Evolutionary conservation across 2,329 filamentous ascomycete genomes (phyloP), one percentile per base, ranked within the genome.

Genomic region (Calycina herbarum): DNA sequence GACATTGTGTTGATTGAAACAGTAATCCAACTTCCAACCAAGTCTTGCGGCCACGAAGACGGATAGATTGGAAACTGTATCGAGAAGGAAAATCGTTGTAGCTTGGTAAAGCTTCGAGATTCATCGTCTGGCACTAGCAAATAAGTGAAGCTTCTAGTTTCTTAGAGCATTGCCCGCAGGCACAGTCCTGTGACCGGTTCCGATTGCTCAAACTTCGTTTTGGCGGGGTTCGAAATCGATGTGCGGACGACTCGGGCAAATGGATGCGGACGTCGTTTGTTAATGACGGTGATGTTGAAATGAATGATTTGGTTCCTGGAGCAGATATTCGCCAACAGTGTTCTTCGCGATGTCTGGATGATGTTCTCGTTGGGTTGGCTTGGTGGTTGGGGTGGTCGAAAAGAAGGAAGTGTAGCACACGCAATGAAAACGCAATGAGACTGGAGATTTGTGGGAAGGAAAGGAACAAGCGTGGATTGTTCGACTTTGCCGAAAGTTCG

Each of bases 1-100:
- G 70, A 66, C 72, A 73, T 73, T 58, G 63, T 71, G 20, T 29
- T 54, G 20, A 54, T 27, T 54, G 48, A 54, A 54, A 54, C 24
- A 13, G n/a, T 27, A 24, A 27, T 54, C 5, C 48, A 54, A 54
- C 48, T 54, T 24, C 48, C 48, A 27, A 24, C 24, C 3, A 54
- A 20, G 48, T 29, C 59, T 48, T 61, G 48, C 40, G 45, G 35
- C 59, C 45, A 51, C 40, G 29, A 42, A 4, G n/a, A 42, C 31
- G 24, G 33, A 42, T 31, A n/a, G 29, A 13, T 61, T n/a, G 24
- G 40, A 29, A 13, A 27, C 48, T 54, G 48, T 54, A 27, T 27
- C 3, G 48, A 54, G 48, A 54, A 27, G 20, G 24, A 2, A 54
- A 54, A 54, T 54, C 58, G 38, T 56, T 33, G 57, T 64, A 54